phyloP scores from a whole-genome alignment of 257 asterid genomes.

The Fraxinus quadrangulata region DNA sequence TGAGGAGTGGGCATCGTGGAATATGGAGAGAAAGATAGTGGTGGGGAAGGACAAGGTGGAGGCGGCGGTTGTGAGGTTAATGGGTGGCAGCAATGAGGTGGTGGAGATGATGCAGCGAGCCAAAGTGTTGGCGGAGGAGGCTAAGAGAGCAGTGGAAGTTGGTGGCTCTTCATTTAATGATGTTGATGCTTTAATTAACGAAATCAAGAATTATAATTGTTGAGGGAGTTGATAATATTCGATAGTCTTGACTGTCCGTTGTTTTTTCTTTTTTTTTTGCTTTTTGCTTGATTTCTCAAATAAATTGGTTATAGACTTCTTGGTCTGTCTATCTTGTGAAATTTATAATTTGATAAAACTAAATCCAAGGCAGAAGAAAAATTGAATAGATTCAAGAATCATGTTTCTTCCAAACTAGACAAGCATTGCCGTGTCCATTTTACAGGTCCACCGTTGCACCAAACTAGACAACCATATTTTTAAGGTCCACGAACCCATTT shows the following conservation, averaged over 20 bases:
- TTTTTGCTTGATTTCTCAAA: background rate
- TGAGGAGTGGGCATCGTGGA: slow-evolving; percentile 15
- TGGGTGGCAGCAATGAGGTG: slow-evolving; percentile 24
- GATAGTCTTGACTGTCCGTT: background rate
- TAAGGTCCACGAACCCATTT: no score
- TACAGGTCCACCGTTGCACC: no score
- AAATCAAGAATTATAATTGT: background rate
- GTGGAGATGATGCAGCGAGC: slow-evolving; percentile 29
- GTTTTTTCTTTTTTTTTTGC: background rate
- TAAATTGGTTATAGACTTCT: background rate
- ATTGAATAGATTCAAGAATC: no score
- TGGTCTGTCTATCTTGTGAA: background rate
- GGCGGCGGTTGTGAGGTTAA: slow-evolving; percentile 4
- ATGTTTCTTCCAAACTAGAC: no score
- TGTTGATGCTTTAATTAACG: slow-evolving; percentile 1
- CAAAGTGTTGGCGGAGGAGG: slow-evolving; percentile 17
- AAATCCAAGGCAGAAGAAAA: no score
- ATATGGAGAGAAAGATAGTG: background rate
- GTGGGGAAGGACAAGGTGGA: slow-evolving; percentile 14
- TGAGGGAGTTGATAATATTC: background rate
- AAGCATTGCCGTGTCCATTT: no score
- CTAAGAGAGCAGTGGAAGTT: slow-evolving; percentile 21
- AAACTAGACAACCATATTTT: no score
- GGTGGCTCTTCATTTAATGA: slow-evolving; percentile 32
- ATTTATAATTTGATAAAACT: background rate